Evolutionary conservation across 192 early-diverging fungal genomes (phyloP), one percentile per base, ranked within the genome.

Genomic region (Podila verticillata): DNA sequence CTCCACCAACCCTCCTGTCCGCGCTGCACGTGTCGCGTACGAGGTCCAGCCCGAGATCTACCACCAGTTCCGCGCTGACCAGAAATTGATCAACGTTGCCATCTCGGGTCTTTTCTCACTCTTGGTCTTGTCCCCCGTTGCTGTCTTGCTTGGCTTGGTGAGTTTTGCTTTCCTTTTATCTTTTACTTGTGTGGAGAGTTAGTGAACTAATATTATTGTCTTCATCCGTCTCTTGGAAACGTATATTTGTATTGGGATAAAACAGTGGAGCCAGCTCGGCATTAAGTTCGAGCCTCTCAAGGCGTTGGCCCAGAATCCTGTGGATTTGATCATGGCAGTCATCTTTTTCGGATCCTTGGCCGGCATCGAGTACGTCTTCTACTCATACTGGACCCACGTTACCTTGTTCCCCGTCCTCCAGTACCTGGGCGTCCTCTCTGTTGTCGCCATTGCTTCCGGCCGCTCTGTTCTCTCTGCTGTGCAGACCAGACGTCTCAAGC

Each of bases 401-500:
- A 86, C 86, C 54, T 51, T 88, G 29, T 84, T 88, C 71, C 82
- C 86, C 32, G 85, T 85, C 17, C 79, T 88, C 3, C 73, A 72
- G n/a, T 84, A 80, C 60, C 59, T 86, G 8, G 71, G 71, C 28
- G 79, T 65, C 8, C 74, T 84, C 48, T 80, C 79, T 5, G 22
- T 85, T 5, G 72, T 86, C 7, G 73, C 85, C 17, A 66, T 84
- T 44, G 48, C 81, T 39, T 82, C 84, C 5, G 87, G 87, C 48
- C 83, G 84, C 54, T 78, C 80, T 48, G 85, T 84, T 10, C 83
- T 88, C 49, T 78, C 83, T 32, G 32, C 63, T 20, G 72, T 84
- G 35, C 85, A 86, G 57, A 58, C 57, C 29, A 70, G 77, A 63
- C 70, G 77, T 29, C 51, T 80, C 28, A 64, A 80, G 60, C 77